Evolutionary conservation across 2,329 filamentous ascomycete species (phyloP).

Genomic region (Fusarium verticillioides): DNA sequence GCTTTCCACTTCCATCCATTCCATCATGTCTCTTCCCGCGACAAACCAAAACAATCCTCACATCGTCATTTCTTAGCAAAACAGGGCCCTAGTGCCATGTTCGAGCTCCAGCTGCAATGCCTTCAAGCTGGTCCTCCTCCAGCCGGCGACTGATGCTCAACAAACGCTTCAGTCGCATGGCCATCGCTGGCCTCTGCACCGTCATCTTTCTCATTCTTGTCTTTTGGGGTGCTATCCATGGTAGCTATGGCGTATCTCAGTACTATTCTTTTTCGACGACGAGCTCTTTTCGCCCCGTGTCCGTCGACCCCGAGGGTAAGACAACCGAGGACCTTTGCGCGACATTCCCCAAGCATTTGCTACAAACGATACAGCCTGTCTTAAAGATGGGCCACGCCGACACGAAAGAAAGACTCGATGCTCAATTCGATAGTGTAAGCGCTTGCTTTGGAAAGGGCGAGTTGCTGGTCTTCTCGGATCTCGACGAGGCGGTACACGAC

Average conservation of each 20-base stretch:
- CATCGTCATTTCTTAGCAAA: not conserved
- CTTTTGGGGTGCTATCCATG: slow-evolving; percentile 42
- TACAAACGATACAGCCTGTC: slow-evolving; percentile 48
- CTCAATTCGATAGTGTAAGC: slow-evolving; percentile 63
- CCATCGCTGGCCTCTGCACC: slow-evolving; percentile 38
- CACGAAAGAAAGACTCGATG: slow-evolving; percentile 44
- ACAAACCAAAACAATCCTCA: not conserved
- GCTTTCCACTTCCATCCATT: not conserved
- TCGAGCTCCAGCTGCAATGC: slow-evolving; percentile 37
- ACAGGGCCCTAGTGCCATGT: slow-evolving; percentile 41
- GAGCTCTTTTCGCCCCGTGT: slow-evolving; percentile 47
- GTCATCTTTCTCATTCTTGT: slow-evolving; percentile 40
- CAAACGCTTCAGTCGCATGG: slow-evolving; percentile 48
- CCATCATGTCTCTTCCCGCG: slow-evolving; percentile 22
- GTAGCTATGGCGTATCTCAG: slow-evolving; percentile 40
- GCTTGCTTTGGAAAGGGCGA: slow-evolving; percentile 57
- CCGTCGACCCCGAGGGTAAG: slow-evolving; percentile 41
- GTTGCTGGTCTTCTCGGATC: slow-evolving; percentile 63
- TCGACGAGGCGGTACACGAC: slow-evolving; percentile 57
- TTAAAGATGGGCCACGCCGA: slow-evolving; percentile 50
- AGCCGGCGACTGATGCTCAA: slow-evolving; percentile 46
- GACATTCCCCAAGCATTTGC: slow-evolving; percentile 48
- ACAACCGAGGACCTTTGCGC: slow-evolving; percentile 45
- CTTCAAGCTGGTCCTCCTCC: slow-evolving; percentile 41
- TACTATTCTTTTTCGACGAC: slow-evolving; percentile 46